Base-by-base conservation (phyloP, 768 basidiomycete genomes). In the Trametes cingulata region DNA sequence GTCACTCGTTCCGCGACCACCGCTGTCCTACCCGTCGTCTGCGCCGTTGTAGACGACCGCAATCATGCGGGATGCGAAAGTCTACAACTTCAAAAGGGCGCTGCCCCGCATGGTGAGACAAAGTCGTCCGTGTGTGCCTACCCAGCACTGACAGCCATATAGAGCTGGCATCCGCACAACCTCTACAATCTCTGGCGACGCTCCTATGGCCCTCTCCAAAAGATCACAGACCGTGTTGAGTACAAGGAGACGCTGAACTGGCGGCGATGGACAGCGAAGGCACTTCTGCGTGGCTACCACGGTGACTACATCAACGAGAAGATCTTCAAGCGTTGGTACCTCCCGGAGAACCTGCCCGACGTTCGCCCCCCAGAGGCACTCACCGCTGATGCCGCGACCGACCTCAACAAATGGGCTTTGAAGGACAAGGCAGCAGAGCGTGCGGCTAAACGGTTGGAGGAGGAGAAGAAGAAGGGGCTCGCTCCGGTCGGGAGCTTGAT, bases 401-500 rank as follows among this genome's bases (percentile, higher is more conserved):
- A 73, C 24, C 69, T 90, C 60, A 80, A 79, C 50, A 83, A 81
- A 62, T 91, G 82, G 72, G 87, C 88, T 2, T 73, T 76, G 49
- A 69, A 63, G 52, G 56, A 78, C 68, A 52, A 72, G n/a, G 89
- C 65, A 76, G 82, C 62, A 69, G 78, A 73, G 66, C 72, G 67
- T 46, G 75, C 72, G 57, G 75, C 77, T 66, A 82, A 77, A 69
- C 79, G 78, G 67, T 74, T 78, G 60, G 77, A 75, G 56, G 76
- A 78, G 49, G 78, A 80, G 61, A 75, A 78, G 67, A 80, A 84
- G 63, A 83, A 85, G 65, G 87, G 85, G 1, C 81, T 91, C 66
- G 88, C 94, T 17, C 97, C 97, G 6, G 90, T 98, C 15, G 93
- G 92, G 50, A 94, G 91, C 72, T 83, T 99, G 82, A 95, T 98